phyloP scores from a whole-genome alignment of 192 early-diverging fungal genomes.

The Entomortierella beljakovae region DNA sequence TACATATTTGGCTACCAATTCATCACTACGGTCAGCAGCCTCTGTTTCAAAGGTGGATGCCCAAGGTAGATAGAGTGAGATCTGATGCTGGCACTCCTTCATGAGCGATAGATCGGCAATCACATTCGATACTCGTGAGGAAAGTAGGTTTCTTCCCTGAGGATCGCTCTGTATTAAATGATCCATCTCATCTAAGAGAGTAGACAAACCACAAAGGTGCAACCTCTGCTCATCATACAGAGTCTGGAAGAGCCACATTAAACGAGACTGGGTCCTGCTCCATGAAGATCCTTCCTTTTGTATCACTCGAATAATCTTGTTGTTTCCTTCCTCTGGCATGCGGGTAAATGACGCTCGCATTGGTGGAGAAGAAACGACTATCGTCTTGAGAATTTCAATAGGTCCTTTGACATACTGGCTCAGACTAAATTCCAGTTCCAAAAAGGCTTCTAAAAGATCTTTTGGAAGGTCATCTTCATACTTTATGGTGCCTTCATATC shows the following conservation, averaged over 20 bases:
- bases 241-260: slow-evolving; percentile 41
- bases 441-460: slow-evolving; percentile 26
- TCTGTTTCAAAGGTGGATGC: slow-evolving; percentile 31
- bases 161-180: slow-evolving; percentile 33
- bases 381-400: slow-evolving; percentile 7
- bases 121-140: slow-evolving; percentile 11
- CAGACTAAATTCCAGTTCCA: slow-evolving; percentile 34
- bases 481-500: slow-evolving; percentile 19
- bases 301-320: slow-evolving; percentile 1
- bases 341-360: slow-evolving; percentile 26
- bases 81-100: slow-evolving; percentile 32
- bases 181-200: slow-evolving; percentile 27
- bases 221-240: slow-evolving; percentile 20
- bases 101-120: slow-evolving; percentile 32
- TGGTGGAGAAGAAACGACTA: slow-evolving; percentile 35
- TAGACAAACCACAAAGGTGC: slow-evolving; percentile 12
- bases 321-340: slow-evolving; percentile 20
- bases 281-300: slow-evolving; percentile 3
- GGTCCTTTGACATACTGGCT: slow-evolving; percentile 13
- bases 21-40: not conserved
- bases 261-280: slow-evolving; percentile 20
- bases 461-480: slow-evolving; percentile 27
- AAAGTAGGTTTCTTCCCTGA: slow-evolving; percentile 27
- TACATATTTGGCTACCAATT: slow-evolving; percentile 7
- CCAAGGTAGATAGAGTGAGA: slow-evolving; percentile 32